phyloP scores from a whole-genome alignment of 768 basidiomycete genomes.

The Tulasnella sp. region DNA sequence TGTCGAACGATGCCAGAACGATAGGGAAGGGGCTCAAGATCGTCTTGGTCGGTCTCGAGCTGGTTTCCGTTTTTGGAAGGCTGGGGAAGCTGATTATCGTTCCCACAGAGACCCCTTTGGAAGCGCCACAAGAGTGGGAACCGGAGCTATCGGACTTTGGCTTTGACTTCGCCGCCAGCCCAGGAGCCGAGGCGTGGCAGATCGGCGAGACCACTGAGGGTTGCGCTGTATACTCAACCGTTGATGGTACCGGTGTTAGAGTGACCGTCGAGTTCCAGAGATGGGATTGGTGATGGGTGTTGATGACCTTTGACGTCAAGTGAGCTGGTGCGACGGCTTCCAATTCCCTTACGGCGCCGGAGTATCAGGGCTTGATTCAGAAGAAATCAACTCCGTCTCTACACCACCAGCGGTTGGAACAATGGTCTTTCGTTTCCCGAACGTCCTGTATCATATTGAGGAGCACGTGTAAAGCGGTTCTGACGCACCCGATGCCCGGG shows the following conservation, averaged over 20 bases:
- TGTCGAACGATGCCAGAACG: background rate
- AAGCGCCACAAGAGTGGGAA: slow-evolving; percentile 1
- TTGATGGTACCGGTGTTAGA: background rate
- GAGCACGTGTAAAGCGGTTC: too few relatives aligned
- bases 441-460: too few relatives aligned
- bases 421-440: too few relatives aligned
- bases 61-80: background rate
- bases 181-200: slow-evolving; percentile 15
- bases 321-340: too few relatives aligned
- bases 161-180: background rate
- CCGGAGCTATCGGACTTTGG: background rate
- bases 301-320: background rate
- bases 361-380: too few relatives aligned
- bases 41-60: background rate
- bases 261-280: slow-evolving; percentile 24
- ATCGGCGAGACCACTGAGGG: slow-evolving; percentile 12
- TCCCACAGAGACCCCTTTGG: background rate
- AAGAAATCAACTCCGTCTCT: too few relatives aligned
- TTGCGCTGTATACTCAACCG: slow-evolving; percentile 9
- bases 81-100: background rate
- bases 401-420: too few relatives aligned
- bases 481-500: too few relatives aligned
- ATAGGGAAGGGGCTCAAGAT: background rate
- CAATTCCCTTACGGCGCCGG: too few relatives aligned
- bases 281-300: background rate